Conservation (phyloP, 2,329 filamentous ascomycete genomes). For the Acephala macrosclerotiorum region DNA sequence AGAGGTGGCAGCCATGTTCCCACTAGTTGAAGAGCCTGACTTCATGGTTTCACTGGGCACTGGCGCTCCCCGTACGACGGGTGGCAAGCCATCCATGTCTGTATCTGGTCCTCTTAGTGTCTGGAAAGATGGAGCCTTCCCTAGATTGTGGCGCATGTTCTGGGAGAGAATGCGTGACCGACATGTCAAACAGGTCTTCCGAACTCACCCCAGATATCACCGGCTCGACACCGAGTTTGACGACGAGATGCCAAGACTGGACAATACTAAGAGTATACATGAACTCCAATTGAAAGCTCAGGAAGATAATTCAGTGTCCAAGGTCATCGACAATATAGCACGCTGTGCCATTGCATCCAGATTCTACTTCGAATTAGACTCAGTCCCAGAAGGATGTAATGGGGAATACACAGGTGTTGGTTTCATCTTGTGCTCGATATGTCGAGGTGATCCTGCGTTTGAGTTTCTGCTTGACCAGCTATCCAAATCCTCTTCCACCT, state of each 20-base stretch:
- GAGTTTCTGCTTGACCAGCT: background rate
- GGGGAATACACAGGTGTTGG: background rate
- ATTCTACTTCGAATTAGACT: constrained; percentile 22
- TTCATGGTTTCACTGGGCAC: constrained; percentile 33
- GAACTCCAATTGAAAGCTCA: constrained; percentile 1
- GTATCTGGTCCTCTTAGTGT: constrained; percentile 3
- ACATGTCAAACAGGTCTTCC: constrained; percentile 7
- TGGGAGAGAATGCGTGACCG: constrained; percentile 11
- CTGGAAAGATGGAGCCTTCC: constrained; percentile 13
- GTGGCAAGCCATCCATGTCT: constrained; percentile 4
- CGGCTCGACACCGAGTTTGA: constrained; percentile 13
- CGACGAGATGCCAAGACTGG: background rate
- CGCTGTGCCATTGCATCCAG: constrained; percentile 6
- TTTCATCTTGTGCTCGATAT: constrained; percentile 3
- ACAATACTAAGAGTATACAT: background rate
- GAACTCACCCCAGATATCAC: constrained; percentile 6
- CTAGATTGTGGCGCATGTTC: constrained; percentile 8
- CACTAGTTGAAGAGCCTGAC: constrained; percentile 23
- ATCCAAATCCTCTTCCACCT: background rate
- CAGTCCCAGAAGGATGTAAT: background rate
- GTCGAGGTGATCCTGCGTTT: constrained; percentile 9
- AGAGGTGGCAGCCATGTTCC: constrained; percentile 31
- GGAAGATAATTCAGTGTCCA: constrained; percentile 8
- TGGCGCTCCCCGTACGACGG: constrained; percentile 17
- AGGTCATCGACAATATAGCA: constrained; percentile 14